A percentile compares a stretch with the other conserved stretches of the same genome.
phyloP scores from a whole-genome alignment of 2,329 filamentous ascomycete species.

The Colletotrichum sp. region DNA sequence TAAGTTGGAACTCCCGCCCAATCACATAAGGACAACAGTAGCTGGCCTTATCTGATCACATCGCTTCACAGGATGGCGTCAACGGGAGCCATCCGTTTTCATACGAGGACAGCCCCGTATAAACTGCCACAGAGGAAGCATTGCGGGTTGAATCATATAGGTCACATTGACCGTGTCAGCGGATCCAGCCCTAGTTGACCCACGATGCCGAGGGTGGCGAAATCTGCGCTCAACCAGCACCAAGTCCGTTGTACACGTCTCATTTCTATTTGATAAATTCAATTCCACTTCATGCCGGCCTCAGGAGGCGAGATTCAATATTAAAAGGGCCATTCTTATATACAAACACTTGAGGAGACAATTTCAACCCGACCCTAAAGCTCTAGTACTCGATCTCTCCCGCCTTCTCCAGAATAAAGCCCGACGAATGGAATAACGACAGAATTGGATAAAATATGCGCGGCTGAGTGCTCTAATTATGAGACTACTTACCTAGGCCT shows the following conservation, averaged over 20 bases:
- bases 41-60: not conserved
- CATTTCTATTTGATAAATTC: not conserved
- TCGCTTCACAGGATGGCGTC: not conserved
- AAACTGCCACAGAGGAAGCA: not conserved
- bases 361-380: not conserved
- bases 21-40: not conserved
- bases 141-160: not conserved
- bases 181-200: not conserved
- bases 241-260: not conserved
- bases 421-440: fast-evolving
- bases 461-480: not conserved
- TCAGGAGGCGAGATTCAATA: not conserved
- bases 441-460: fast-evolving
- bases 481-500: not conserved
- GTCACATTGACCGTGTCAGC: not conserved
- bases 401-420: fast-evolving
- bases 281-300: not conserved
- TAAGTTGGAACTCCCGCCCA: not conserved
- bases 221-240: not conserved
- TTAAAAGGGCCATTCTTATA: not conserved
- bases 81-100: not conserved
- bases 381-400: not conserved
- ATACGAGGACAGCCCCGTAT: not conserved
- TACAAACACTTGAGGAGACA: not conserved
- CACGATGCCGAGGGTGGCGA: not conserved